phyloP scores from a whole-genome alignment of 179 eudicot species.

The Beta corolliflora region DNA sequence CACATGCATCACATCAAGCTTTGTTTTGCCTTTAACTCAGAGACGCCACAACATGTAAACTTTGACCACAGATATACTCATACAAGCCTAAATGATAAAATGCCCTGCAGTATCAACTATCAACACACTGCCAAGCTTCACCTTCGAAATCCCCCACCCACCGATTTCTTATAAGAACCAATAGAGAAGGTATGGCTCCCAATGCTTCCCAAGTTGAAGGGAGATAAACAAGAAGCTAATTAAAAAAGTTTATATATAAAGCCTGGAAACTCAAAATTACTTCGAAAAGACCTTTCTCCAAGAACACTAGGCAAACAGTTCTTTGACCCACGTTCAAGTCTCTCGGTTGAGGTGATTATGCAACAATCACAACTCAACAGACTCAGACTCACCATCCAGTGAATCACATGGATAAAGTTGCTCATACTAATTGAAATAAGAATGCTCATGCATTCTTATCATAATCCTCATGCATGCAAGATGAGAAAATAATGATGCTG shows the following conservation, averaged over 20 bases:
- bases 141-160: background rate
- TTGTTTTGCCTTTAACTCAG: background rate
- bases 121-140: background rate
- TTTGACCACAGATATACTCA: constrained; percentile 4
- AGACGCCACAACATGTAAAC: background rate
- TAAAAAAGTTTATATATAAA: background rate
- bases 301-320: background rate
- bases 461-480: background rate
- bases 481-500: background rate
- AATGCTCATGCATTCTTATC: background rate
- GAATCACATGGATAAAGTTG: background rate
- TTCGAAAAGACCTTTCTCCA: background rate
- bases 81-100: background rate
- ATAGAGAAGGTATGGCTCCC: background rate
- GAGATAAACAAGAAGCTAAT: background rate
- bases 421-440: background rate
- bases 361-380: background rate
- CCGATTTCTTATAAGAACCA: background rate
- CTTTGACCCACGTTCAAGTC: background rate
- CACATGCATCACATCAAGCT: background rate
- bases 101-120: constrained; percentile 7
- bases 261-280: background rate
- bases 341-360: background rate
- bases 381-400: background rate
- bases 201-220: background rate